These are phyloP conservation scores for Bipolaris sorokiniana DNA, from an alignment of 2,329 filamentous ascomycete genomes.

Conservation along the genomic window DNA sequence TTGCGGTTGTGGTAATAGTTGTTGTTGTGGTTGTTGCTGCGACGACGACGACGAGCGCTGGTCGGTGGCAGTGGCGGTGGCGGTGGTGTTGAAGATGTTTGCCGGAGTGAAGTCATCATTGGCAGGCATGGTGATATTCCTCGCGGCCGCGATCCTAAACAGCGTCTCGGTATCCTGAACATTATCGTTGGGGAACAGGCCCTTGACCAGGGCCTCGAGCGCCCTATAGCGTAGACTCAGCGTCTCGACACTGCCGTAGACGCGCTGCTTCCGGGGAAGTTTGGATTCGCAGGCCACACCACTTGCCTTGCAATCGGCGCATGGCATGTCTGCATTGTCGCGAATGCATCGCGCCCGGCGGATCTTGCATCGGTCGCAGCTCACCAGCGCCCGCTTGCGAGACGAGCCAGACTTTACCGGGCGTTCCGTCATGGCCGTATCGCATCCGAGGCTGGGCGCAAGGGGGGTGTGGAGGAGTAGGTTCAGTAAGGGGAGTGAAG, in stretches of 20 bases:
- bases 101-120: slow-evolving; percentile 35
- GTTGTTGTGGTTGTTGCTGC: slow-evolving; percentile 9
- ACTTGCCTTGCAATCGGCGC: slow-evolving; percentile 50
- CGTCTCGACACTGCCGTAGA: slow-evolving; percentile 56
- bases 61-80: slow-evolving; percentile 4
- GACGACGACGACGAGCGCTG: slow-evolving; percentile 2
- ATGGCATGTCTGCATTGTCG: slow-evolving; percentile 38
- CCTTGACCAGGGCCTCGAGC: slow-evolving; percentile 52
- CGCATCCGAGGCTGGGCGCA: background rate
- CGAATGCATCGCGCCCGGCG: slow-evolving; percentile 40
- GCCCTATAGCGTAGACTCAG: slow-evolving; percentile 53
- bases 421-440: slow-evolving; percentile 15
- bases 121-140: slow-evolving; percentile 48
- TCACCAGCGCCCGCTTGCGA: slow-evolving; percentile 40
- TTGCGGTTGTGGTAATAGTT: background rate
- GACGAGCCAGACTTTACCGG: slow-evolving; percentile 25
- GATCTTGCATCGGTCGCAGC: slow-evolving; percentile 41
- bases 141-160: slow-evolving; percentile 50
- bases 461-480: slow-evolving; percentile 4
- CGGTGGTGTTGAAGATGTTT: slow-evolving; percentile 30
- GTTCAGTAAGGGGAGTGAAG: slow-evolving; percentile 8
- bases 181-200: slow-evolving; percentile 51
- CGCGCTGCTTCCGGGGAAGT: slow-evolving; percentile 53
- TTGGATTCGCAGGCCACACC: slow-evolving; percentile 53
- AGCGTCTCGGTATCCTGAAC: slow-evolving; percentile 49